phyloP scores from a whole-genome alignment of 164 flowering plant genomes.

The Nymphaea colorata region DNA sequence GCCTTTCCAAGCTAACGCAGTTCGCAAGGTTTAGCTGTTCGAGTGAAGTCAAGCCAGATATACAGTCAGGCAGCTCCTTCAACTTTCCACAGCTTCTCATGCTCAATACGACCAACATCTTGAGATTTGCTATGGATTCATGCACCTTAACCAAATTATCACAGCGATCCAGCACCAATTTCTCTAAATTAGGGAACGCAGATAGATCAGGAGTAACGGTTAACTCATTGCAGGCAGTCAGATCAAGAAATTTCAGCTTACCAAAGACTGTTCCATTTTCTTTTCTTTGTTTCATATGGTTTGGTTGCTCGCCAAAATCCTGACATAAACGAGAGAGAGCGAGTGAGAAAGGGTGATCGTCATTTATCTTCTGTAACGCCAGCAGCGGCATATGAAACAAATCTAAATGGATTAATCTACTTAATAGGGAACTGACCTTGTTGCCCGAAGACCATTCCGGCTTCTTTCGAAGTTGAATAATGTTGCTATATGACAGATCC shows the following conservation, averaged over 20 bases:
- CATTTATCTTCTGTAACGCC: too few relatives aligned
- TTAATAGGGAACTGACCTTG: too few relatives aligned
- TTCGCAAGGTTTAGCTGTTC: background rate
- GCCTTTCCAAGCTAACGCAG: background rate
- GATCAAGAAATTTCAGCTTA: background rate
- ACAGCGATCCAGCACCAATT: background rate
- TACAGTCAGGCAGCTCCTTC: background rate
- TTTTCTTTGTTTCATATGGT: too few relatives aligned
- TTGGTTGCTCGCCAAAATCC: too few relatives aligned
- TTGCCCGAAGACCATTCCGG: too few relatives aligned
- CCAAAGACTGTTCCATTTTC: background rate
- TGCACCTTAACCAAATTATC: constrained; percentile 1
- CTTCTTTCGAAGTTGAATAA: too few relatives aligned
- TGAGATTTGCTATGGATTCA: background rate
- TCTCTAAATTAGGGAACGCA: background rate
- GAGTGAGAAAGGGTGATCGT: too few relatives aligned
- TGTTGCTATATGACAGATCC: background rate
- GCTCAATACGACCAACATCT: background rate
- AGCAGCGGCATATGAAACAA: too few relatives aligned
- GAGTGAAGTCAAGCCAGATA: background rate
- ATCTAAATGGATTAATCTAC: too few relatives aligned
- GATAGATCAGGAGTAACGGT: background rate
- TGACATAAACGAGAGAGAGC: too few relatives aligned
- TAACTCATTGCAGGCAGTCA: background rate
- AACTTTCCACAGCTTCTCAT: background rate